Conservation (phyloP, 1,284 basidiomycete genomes). For the Rhodotorula sp. region DNA sequence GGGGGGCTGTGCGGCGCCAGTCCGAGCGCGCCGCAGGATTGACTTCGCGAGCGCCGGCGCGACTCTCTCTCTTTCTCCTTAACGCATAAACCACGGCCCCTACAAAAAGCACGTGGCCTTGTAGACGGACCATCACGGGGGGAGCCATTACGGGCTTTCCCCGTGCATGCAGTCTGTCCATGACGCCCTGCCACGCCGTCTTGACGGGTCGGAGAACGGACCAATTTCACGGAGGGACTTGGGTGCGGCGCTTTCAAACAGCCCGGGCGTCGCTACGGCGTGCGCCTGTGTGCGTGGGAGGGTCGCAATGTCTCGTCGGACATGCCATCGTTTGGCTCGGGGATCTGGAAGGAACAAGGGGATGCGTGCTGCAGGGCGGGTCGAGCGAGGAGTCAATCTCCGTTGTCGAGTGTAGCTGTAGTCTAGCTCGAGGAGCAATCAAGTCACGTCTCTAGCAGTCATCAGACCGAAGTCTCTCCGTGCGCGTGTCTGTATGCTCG, state of each 20-base stretch:
- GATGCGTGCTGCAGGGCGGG: too few relatives aligned
- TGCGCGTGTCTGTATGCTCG: too few relatives aligned
- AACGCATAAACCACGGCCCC: conserved; percentile 25
- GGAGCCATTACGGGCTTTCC: not conserved
- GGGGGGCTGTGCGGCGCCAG: not conserved
- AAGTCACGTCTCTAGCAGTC: too few relatives aligned
- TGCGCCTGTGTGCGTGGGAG: conserved; percentile 31
- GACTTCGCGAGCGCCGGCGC: not conserved
- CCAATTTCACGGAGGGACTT: conserved; percentile 19
- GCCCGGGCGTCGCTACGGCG: conserved; percentile 2
- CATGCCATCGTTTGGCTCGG: conserved; percentile 1
- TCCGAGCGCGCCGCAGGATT: not conserved
- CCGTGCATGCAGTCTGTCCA: conserved; percentile 12
- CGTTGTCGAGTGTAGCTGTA: too few relatives aligned
- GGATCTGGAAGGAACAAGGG: too few relatives aligned
- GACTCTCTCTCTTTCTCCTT: conserved; percentile 1
- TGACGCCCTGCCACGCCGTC: conserved; percentile 21
- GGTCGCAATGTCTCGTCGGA: conserved; percentile 39
- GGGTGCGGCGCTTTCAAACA: conserved; percentile 34
- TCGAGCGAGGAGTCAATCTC: too few relatives aligned
- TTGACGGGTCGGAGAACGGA: conserved; percentile 21
- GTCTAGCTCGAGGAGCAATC: too few relatives aligned
- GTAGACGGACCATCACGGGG: conserved; percentile 4
- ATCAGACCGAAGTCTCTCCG: too few relatives aligned
- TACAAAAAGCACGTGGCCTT: conserved; percentile 32